Evolutionary conservation across 371 early-diverging fungal genomes (phyloP).

Genomic region (Capillidium rhysosporum): DNA sequence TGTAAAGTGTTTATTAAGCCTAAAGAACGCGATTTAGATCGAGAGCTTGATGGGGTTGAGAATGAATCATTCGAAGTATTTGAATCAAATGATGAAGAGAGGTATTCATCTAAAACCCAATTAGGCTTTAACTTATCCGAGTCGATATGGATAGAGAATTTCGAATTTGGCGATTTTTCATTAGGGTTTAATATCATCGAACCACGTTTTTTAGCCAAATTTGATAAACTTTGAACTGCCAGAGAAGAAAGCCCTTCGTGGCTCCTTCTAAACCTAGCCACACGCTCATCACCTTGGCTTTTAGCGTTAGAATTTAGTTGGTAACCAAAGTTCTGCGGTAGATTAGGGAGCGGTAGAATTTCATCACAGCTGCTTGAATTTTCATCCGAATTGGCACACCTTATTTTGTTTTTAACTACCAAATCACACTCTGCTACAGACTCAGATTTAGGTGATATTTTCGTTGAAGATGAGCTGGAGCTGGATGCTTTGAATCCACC

Average conservation of each 20-base stretch:
- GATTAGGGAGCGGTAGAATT: neutral
- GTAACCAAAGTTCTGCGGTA: neutral
- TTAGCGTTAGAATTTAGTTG: neutral
- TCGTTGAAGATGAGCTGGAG: neutral
- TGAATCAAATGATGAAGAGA: neutral
- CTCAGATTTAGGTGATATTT: neutral
- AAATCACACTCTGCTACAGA: neutral
- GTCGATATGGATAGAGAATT: neutral
- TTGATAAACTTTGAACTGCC: slow-evolving; percentile 6
- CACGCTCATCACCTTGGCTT: neutral
- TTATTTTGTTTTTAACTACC: too few species aligned
- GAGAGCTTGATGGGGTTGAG: neutral
- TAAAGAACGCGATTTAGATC: too few species aligned
- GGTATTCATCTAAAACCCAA: neutral
- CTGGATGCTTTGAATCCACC: slow-evolving; percentile 1
- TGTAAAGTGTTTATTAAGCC: neutral
- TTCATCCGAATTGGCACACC: too few species aligned
- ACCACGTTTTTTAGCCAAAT: slow-evolving; percentile 2
- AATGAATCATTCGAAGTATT: neutral
- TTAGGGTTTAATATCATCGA: neutral
- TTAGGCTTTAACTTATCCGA: too few species aligned
- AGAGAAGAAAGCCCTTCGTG: slow-evolving; percentile 1
- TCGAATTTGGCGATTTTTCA: neutral
- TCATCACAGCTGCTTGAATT: neutral
- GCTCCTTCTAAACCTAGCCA: neutral